Evolutionary conservation across 148 eudicot species (phyloP).

Genomic region (Camellia granthamiana): DNA sequence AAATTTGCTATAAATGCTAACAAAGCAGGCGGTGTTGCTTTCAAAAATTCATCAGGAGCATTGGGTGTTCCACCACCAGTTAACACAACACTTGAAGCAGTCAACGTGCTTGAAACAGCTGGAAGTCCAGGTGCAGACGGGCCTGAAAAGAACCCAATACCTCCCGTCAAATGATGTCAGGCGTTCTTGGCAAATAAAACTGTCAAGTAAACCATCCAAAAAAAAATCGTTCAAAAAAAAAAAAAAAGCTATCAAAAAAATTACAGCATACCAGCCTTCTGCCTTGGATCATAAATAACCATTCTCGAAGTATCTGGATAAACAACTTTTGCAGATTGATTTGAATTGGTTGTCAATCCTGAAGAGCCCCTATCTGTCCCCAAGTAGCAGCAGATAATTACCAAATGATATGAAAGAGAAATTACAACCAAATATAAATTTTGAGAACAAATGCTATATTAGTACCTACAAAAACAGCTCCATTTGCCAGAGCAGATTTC

Average conservation of each 20-base stretch:
- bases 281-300: conserved; percentile 74
- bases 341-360: conserved; percentile 38
- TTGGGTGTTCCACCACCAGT: conserved; percentile 31
- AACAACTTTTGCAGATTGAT: conserved; percentile 49
- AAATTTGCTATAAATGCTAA: conserved; percentile 66
- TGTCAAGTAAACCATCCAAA: not conserved
- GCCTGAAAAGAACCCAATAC: conserved; percentile 32
- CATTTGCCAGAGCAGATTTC: conserved; percentile 48
- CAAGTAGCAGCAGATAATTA: conserved; percentile 11
- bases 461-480: conserved; percentile 46
- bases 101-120: conserved; percentile 29
- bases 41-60: conserved; percentile 61
- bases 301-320: conserved; percentile 77
- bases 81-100: conserved; percentile 21
- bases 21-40: conserved; percentile 70
- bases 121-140: conserved; percentile 46
- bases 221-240: no score
- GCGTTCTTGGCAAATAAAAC: not conserved
- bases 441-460: not conserved
- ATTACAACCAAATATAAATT: not conserved
- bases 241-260: not conserved
- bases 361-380: conserved; percentile 57
- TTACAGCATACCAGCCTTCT: conserved; percentile 57
- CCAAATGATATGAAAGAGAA: conserved; percentile 2
- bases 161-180: conserved; percentile 18